Percentiles rank a stretch among this genome's conserved stretches.
These are phyloP conservation scores for Yarrowia osloensis DNA, from an alignment of 805 yeast species.

Conservation along the genomic window DNA sequence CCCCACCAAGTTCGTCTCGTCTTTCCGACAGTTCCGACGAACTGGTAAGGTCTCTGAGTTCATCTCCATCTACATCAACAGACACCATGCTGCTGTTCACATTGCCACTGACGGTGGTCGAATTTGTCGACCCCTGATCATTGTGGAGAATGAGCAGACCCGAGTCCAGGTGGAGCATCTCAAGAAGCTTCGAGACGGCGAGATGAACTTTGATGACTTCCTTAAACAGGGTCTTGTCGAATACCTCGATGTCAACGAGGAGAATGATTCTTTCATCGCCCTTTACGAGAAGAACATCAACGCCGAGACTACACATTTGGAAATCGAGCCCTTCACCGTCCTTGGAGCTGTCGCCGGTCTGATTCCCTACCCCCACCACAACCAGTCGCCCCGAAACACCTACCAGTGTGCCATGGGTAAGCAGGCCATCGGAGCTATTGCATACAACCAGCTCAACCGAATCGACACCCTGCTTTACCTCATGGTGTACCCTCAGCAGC, in stretches of 20 bases:
- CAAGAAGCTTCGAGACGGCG: conserved; percentile 60
- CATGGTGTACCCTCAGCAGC: conserved; percentile 99
- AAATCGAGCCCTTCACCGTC: conserved; percentile 92
- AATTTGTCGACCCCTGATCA: conserved; percentile 93
- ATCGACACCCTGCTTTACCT: conserved; percentile 90
- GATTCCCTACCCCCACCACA: conserved; percentile 90
- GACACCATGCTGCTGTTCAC: conserved; percentile 90
- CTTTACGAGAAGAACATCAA: conserved; percentile 71
- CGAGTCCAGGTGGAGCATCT: conserved; percentile 75
- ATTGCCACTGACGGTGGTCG: conserved; percentile 99
- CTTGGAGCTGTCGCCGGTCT: conserved; percentile 91
- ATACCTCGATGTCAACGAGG: conserved; percentile 95
- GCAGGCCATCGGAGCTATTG: conserved; percentile 99
- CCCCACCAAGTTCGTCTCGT: conserved; percentile 77
- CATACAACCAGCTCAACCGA: conserved; percentile 92
- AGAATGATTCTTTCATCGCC: conserved; percentile 91
- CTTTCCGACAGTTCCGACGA: conserved; percentile 80
- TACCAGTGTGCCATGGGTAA: conserved; percentile 97
- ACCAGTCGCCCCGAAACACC: conserved; percentile 89
- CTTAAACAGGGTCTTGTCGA: conserved; percentile 84
- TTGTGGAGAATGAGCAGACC: conserved; percentile 71
- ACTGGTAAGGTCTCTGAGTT: conserved; percentile 84
- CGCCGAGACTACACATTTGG: conserved; percentile 75
- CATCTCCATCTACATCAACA: conserved; percentile 84
- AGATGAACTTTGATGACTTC: conserved; percentile 89